Evolutionary conservation across 345 rosid genomes (phyloP), one percentile per base, ranked within the genome.

Genomic region (Syzygium aqueum): DNA sequence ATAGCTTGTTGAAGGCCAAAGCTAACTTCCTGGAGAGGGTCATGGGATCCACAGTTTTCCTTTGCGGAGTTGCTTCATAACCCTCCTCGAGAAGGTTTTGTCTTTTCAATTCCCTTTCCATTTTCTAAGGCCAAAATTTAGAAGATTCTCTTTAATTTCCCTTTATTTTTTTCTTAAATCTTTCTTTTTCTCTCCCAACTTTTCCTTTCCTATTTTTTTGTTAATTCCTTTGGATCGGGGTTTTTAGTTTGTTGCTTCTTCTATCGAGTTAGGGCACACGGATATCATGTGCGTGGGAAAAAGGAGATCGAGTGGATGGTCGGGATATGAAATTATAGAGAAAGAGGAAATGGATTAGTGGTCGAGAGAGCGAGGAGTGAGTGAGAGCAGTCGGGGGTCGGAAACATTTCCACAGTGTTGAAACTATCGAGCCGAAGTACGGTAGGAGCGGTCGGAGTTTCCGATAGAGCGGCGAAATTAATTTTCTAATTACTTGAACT

Each of bases 381-480:
- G 12, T 1, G 51, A 50, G 51, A 10, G 51, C 3, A 3, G 3
- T 11, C 3, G 51, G 13, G 51, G 11, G 11, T 2, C 51, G 12
- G 11, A 50, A 50, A 11, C 51, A 50, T 9, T 11, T 50, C 12
- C 51, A 11, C 51, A 50, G 4, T 6, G 15, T 59, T 1, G 0
- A 59, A 59, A 59, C 30, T 59, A 11, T 25, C 7, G 1, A 0
- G 0, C 65, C 1, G 15, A 3, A 11, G 15, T 57, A 11, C 0
- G 15, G 65, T 11, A 56, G 30, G 65, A 5, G 28, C 0, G 0
- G 0, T 11, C 7, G 11, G 65, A 59, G 27, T 11, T 25, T 59
- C 27, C 27, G 0, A 59, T 27, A 14, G 65, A 59, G 65, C 0
- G 7, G 16, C 27, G 65, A 59, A 59, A 27, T n/a, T 57, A 57